Percentiles rank a stretch among this genome's conserved stretches.
Conservation (phyloP, 1,284 basidiomycete genomes). For the Trametes sp. region DNA sequence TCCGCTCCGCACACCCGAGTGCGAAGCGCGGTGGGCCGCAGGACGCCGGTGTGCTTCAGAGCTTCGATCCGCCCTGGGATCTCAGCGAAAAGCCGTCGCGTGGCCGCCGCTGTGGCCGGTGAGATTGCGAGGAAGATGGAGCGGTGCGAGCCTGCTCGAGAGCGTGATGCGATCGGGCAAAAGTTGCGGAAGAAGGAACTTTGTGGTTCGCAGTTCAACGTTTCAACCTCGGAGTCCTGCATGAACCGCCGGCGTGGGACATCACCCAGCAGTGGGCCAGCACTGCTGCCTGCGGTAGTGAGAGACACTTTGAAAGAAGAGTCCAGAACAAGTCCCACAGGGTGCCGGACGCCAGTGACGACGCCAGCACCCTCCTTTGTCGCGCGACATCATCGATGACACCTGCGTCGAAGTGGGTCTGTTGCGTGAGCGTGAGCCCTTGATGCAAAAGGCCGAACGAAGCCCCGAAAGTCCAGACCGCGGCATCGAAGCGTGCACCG, state of each 20-base stretch:
- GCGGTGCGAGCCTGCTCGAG: conserved; percentile 3
- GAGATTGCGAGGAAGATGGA: conserved; percentile 14
- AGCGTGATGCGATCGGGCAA: conserved; percentile 8
- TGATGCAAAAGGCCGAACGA: conserved; percentile 7
- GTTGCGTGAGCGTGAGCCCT: neutral
- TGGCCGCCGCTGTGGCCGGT: conserved; percentile 9
- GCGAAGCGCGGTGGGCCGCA: conserved; percentile 8
- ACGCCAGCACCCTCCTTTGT: neutral
- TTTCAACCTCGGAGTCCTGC: neutral
- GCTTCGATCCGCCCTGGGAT: conserved; percentile 16
- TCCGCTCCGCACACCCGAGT: conserved; percentile 22
- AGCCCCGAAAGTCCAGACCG: conserved; percentile 20
- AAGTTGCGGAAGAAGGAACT: conserved; percentile 1
- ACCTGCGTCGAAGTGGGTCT: conserved; percentile 2
- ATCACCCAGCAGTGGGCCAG: too few relatives aligned
- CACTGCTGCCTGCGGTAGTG: neutral
- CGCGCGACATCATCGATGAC: conserved; percentile 13
- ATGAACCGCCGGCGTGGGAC: neutral
- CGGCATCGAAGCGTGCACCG: conserved; percentile 4
- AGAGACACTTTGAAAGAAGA: neutral
- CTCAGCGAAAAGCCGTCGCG: conserved; percentile 23
- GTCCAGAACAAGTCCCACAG: neutral
- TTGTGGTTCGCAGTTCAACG: neutral
- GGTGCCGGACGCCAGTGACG: neutral
- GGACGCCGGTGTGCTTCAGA: neutral